Evolutionary conservation across 768 basidiomycete genomes (phyloP), one percentile per base, ranked within the genome.

Genomic region (Trametes coccinea): DNA sequence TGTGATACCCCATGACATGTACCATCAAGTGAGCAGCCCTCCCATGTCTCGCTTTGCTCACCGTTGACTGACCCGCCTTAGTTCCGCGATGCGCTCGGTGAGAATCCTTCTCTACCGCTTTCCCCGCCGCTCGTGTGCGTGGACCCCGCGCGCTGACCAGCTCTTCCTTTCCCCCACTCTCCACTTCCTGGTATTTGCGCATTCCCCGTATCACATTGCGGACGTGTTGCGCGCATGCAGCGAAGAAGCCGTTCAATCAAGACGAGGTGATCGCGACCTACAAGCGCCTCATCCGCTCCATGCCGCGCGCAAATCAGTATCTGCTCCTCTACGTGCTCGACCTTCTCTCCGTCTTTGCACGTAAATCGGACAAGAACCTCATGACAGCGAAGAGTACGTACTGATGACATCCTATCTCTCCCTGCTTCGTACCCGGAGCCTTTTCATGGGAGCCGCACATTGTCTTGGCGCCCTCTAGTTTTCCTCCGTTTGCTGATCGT

Each of bases 281-380:
- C 81, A 93, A 92, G 69, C 79, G 81, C 34, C 80, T 99, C 59
- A 96, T 99, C 62, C 82, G 86, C 34, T 80, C 82, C 53, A 85
- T 99, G 82, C 92, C 96, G 1, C 86, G 86, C 33, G 83, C 90
- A 22, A 96, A 98, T 66, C 94, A 97, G 71, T 95, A 95, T 72
- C 88, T 98, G n/a, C 82, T 98, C 27, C 86, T 98, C 57, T 98
- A 98, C 73, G 95, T 98, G 51, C 84, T 99, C 60, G 96, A 99
- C 73, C 83, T 99, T 31, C 80, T 99, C 54, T 93, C 92, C 53
- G 96, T 99, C 7, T 98, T 98, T 75, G 89, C 94, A 3, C 84
- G 90, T 60, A 95, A 93, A 73, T 84, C 88, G 47, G 90, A 93
- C 65, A 89, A 89, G 77, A 99, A 99, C 73, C 78, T 95, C 50